Percentiles rank a stretch among this genome's conserved stretches.
Conservation (phyloP, 1,284 basidiomycete genomes). For the Leucoagaricus sp. region DNA sequence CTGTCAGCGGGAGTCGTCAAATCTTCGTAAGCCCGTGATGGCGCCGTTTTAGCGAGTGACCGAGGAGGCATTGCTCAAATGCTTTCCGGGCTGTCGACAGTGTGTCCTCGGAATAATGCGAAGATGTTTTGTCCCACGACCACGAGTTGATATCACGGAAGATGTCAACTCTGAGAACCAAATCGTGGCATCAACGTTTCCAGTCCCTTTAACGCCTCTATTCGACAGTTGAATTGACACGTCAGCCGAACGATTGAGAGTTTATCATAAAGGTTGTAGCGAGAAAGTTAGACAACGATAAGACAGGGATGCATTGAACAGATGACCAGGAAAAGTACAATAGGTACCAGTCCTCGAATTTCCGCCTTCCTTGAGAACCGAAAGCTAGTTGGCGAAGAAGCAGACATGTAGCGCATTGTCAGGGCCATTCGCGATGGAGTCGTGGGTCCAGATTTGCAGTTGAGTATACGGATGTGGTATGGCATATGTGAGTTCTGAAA, state of each 20-base stretch:
- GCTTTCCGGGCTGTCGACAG: neutral
- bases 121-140: conserved; percentile 5
- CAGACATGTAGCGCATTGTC: neutral
- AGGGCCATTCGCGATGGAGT: neutral
- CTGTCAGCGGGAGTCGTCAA: neutral
- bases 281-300: too few species aligned
- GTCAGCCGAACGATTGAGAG: neutral
- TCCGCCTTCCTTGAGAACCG: neutral
- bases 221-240: conserved; percentile 1
- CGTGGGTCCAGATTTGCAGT: neutral
- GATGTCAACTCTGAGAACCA: conserved; percentile 1
- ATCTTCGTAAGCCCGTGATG: neutral
- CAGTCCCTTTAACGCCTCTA: neutral
- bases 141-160: conserved; percentile 1
- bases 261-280: neutral
- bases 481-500: too few species aligned
- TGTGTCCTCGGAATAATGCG: neutral
- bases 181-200: neutral
- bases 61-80: neutral
- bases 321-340: neutral
- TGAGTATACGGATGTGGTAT: conserved; percentile 1
- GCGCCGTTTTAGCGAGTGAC: neutral
- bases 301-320: neutral
- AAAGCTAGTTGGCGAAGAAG: neutral
- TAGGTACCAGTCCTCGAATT: neutral